Conservation (phyloP, 129 eudicot genomes). For the Apium graveolens region DNA sequence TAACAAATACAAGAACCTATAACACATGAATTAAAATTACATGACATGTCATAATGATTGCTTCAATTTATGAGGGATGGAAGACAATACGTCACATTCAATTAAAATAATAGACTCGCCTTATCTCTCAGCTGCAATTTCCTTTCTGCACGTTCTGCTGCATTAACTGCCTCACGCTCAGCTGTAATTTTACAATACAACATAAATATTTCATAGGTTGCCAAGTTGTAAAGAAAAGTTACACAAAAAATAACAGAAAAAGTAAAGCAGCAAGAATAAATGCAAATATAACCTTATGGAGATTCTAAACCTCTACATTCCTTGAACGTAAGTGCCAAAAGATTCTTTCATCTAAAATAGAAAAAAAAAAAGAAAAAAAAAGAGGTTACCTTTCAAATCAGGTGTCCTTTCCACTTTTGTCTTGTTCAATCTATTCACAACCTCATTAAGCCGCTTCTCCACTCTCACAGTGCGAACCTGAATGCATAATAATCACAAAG, state of each 20-base stretch:
- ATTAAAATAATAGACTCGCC: conserved; percentile 25
- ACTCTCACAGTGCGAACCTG: conserved; percentile 96
- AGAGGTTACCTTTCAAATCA: conserved; percentile 66
- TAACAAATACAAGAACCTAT: not conserved
- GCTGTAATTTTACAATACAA: conserved; percentile 38
- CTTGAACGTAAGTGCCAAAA: not conserved
- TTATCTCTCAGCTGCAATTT: conserved; percentile 77
- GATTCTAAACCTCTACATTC: not conserved
- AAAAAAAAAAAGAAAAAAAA: not conserved
- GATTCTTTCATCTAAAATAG: not conserved
- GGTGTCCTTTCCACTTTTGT: conserved; percentile 92
- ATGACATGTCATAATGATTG: not conserved
- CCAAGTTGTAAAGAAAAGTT: not conserved
- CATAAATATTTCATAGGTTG: not conserved
- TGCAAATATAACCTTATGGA: not conserved
- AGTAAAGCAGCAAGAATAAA: not conserved
- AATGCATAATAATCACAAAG: conserved; percentile 11
- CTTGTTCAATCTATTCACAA: conserved; percentile 80
- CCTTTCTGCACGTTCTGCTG: conserved; percentile 97
- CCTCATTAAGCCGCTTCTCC: conserved; percentile 93
- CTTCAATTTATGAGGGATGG: not conserved
- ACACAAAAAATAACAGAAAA: not conserved
- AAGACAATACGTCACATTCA: not conserved
- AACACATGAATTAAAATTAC: not conserved
- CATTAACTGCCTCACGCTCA: conserved; percentile 86